phyloP scores from a whole-genome alignment of 2,329 filamentous ascomycete species.

The Pseudogymnoascus sp. region DNA sequence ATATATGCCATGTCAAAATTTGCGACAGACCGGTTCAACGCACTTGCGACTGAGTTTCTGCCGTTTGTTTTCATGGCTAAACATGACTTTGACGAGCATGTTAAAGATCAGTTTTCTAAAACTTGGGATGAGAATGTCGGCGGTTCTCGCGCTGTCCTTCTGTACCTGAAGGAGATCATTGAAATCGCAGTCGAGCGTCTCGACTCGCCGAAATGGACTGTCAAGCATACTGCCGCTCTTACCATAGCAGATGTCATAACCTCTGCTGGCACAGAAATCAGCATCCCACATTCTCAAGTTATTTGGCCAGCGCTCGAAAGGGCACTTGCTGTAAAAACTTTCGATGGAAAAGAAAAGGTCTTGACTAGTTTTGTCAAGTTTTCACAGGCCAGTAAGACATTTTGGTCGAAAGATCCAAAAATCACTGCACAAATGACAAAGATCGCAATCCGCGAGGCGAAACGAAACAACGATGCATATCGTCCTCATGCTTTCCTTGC shows the following conservation, averaged over 20 bases:
- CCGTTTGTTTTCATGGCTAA: slow-evolving; percentile 85
- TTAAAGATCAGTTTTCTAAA: slow-evolving; percentile 70
- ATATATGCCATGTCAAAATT: slow-evolving; percentile 76
- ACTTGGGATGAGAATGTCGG: slow-evolving; percentile 91
- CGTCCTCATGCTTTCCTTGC: slow-evolving; percentile 66
- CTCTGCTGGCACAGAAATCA: slow-evolving; percentile 58
- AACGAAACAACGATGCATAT: slow-evolving; percentile 82
- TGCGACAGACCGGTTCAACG: slow-evolving; percentile 79
- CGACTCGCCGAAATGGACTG: slow-evolving; percentile 76
- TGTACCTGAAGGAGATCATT: slow-evolving; percentile 80
- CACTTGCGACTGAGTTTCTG: slow-evolving; percentile 65
- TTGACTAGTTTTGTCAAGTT: slow-evolving; percentile 75
- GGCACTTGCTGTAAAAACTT: slow-evolving; percentile 80
- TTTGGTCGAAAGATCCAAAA: slow-evolving; percentile 47
- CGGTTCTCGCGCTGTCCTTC: slow-evolving; percentile 69
- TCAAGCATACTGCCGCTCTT: slow-evolving; percentile 82
- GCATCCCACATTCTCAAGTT: slow-evolving; percentile 49
- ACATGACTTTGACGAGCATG: slow-evolving; percentile 76
- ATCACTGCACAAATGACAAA: slow-evolving; percentile 66
- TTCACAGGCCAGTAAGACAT: slow-evolving; percentile 52
- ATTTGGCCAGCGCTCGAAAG: slow-evolving; percentile 84
- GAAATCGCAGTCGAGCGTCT: slow-evolving; percentile 60
- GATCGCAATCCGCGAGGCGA: slow-evolving; percentile 78
- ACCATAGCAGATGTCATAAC: slow-evolving; percentile 67
- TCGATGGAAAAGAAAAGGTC: slow-evolving; percentile 82